Conservation (phyloP, 2,329 filamentous ascomycete species). For the Lachnellula arida region DNA sequence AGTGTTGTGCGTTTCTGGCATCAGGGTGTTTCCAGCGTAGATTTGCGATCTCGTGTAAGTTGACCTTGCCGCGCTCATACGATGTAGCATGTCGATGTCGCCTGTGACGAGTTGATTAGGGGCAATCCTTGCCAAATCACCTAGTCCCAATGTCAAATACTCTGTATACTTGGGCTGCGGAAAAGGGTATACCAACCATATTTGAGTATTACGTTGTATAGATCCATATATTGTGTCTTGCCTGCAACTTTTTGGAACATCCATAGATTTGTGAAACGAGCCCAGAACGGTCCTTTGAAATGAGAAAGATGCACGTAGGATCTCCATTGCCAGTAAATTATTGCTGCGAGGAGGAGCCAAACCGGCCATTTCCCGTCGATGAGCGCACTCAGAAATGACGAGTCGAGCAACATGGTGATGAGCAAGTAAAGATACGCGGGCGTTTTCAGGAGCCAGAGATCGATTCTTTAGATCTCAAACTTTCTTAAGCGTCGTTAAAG, state of each 20-base stretch:
- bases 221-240: conserved; percentile 13
- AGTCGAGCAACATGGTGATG: too few relatives aligned
- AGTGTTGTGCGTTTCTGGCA: conserved; percentile 50
- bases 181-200: conserved; percentile 13
- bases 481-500: too few relatives aligned
- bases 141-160: neutral
- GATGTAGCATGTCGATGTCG: conserved; percentile 17
- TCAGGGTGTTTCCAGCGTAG: conserved; percentile 44
- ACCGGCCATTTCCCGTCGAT: too few relatives aligned
- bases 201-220: conserved; percentile 13
- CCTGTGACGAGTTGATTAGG: conserved; percentile 25
- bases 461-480: too few relatives aligned
- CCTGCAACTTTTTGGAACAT: conserved; percentile 10
- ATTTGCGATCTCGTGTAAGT: conserved; percentile 20
- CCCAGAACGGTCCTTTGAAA: conserved; percentile 17
- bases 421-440: too few relatives aligned
- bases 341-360: too few relatives aligned
- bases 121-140: conserved; percentile 20
- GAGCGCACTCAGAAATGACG: too few relatives aligned
- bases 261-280: conserved; percentile 17
- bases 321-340: neutral
- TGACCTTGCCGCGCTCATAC: conserved; percentile 21
- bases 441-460: too few relatives aligned
- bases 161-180: neutral
- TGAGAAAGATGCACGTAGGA: conserved; percentile 1